phyloP scores from a whole-genome alignment of 78 protist species.

The Dictyostelium intermedium region DNA sequence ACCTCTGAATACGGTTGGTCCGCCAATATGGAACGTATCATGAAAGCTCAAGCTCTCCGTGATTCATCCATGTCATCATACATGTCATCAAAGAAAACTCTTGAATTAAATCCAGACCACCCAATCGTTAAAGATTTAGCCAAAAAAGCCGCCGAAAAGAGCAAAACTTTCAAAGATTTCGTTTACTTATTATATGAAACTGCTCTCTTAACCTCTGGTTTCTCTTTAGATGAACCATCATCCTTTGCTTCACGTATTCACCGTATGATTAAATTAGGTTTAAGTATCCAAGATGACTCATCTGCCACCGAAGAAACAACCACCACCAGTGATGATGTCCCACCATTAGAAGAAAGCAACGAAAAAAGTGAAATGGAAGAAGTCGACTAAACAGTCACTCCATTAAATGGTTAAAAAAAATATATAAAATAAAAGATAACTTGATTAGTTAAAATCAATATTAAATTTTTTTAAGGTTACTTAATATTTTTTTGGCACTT shows the following conservation, averaged over 20 bases:
- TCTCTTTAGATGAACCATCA: slow-evolving; percentile 97
- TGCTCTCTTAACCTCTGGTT: slow-evolving; percentile 98
- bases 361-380: slow-evolving; percentile 90
- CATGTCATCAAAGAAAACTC: slow-evolving; percentile 98
- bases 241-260: slow-evolving; percentile 96
- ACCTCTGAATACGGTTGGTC: slow-evolving; percentile 99
- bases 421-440: no score
- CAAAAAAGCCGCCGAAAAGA: slow-evolving; percentile 85
- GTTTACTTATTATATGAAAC: slow-evolving; percentile 98
- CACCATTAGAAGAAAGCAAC: slow-evolving; percentile 77
- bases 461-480: no score
- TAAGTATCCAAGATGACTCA: slow-evolving; percentile 87
- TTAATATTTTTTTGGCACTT: no score
- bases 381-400: slow-evolving; percentile 87
- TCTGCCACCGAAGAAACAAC: slow-evolving; percentile 41
- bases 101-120: slow-evolving; percentile 99
- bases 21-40: slow-evolving; percentile 99
- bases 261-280: slow-evolving; percentile 98
- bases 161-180: slow-evolving; percentile 97
- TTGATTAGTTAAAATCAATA: not conserved
- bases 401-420: not conserved
- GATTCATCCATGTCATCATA: slow-evolving; percentile 96
- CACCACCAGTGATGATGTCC: slow-evolving; percentile 78
- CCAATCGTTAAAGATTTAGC: slow-evolving; percentile 94
- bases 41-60: slow-evolving; percentile 99